phyloP scores from a whole-genome alignment of 768 basidiomycete genomes.

The Cystofilobasidium capitatum region DNA sequence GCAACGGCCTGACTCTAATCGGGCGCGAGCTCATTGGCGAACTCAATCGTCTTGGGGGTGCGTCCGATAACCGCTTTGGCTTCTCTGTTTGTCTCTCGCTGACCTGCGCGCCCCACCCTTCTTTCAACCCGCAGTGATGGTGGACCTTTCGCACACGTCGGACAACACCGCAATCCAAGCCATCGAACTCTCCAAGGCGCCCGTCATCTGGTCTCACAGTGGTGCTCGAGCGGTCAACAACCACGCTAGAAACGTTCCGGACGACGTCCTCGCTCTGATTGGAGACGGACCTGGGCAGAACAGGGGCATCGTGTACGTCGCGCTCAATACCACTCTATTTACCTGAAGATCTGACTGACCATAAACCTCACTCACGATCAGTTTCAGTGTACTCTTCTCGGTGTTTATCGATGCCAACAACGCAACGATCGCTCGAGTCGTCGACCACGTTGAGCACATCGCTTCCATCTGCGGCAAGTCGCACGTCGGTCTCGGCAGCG shows the following conservation, averaged over 20 bases:
- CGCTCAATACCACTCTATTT: neutral
- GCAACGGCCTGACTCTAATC: slow-evolving; percentile 28
- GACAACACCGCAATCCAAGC: slow-evolving; percentile 27
- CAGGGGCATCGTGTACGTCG: slow-evolving; percentile 27
- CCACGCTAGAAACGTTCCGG: slow-evolving; percentile 32
- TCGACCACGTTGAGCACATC: slow-evolving; percentile 32
- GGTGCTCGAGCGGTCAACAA: slow-evolving; percentile 26
- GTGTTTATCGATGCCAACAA: slow-evolving; percentile 28
- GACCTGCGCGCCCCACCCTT: too few species aligned
- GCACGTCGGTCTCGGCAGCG: slow-evolving; percentile 30
- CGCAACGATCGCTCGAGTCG: slow-evolving; percentile 27
- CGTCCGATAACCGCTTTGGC: too few species aligned
- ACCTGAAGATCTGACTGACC: too few species aligned
- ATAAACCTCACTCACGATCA: neutral
- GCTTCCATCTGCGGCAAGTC: slow-evolving; percentile 25
- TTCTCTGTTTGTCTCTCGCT: too few species aligned
- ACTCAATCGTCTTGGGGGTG: slow-evolving; percentile 28
- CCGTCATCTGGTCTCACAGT: slow-evolving; percentile 30
- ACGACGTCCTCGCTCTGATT: slow-evolving; percentile 28
- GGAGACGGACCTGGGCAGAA: slow-evolving; percentile 26
- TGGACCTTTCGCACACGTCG: slow-evolving; percentile 30
- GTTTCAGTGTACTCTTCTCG: slow-evolving; percentile 28
- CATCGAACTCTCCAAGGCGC: slow-evolving; percentile 27
- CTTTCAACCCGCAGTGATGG: slow-evolving; percentile 29
- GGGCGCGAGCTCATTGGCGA: slow-evolving; percentile 28